These are phyloP conservation scores for Withania somnifera DNA, from an alignment of 305 asterid genomes.

Conservation along the genomic window DNA sequence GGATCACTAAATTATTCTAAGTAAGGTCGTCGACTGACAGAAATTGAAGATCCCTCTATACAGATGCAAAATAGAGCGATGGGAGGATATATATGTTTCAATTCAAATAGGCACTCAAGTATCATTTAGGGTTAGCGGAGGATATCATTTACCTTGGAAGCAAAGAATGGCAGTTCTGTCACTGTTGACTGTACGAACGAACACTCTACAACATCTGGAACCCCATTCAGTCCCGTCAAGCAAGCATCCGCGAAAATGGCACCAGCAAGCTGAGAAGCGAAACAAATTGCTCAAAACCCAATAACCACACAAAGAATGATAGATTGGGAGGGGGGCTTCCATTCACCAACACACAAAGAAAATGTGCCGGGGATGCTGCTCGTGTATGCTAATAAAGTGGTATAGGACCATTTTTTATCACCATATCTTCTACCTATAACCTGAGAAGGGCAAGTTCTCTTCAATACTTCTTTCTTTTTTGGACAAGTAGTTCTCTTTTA, in stretches of 20 bases:
- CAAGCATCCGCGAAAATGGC: constrained; percentile 93
- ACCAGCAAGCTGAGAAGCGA: constrained; percentile 57
- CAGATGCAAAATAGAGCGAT: neutral
- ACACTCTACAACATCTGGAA: constrained; percentile 90
- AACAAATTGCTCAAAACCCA: neutral
- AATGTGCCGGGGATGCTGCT: too few relatives aligned
- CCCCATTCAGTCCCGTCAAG: constrained; percentile 91
- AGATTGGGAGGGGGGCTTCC: too few relatives aligned
- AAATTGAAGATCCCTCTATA: neutral
- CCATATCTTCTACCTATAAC: neutral
- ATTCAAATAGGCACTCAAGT: neutral
- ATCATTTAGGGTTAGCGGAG: neutral
- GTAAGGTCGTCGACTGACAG: neutral
- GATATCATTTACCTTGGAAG: constrained; percentile 15
- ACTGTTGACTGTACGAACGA: constrained; percentile 29
- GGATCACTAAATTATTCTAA: neutral
- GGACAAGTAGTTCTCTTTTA: neutral
- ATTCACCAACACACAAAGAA: too few relatives aligned
- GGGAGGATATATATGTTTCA: neutral
- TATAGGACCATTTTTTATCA: neutral
- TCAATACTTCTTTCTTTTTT: neutral
- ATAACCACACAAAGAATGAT: neutral
- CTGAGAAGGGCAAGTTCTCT: neutral
- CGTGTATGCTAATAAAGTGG: neutral
- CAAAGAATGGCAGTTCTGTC: constrained; percentile 20